Evolutionary conservation across 805 yeast species (phyloP).

Genomic region (Candida corydali): DNA sequence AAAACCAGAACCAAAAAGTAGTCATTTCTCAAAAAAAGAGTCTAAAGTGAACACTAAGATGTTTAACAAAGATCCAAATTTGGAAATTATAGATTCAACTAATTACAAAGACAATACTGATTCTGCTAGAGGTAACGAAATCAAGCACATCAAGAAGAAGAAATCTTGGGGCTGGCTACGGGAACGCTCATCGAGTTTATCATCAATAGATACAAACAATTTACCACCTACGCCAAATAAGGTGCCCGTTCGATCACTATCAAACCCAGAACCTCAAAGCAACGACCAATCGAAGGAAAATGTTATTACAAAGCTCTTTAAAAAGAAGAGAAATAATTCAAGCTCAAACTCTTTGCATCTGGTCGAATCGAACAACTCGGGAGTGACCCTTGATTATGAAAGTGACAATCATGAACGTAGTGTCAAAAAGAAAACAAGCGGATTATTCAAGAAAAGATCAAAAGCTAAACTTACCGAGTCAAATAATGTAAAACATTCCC

Average conservation of each 20-base stretch:
- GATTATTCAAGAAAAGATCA: slow-evolving; percentile 16
- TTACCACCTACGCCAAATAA: slow-evolving; percentile 16
- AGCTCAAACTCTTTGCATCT: slow-evolving; percentile 3
- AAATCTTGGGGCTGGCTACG: slow-evolving; percentile 41
- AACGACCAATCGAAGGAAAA: slow-evolving; percentile 24
- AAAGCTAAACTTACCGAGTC: slow-evolving; percentile 8
- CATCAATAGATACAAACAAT: slow-evolving; percentile 21
- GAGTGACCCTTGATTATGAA: slow-evolving; percentile 25
- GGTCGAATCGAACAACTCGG: slow-evolving; percentile 8
- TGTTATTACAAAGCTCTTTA: slow-evolving; percentile 38
- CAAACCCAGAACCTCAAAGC: slow-evolving; percentile 30
- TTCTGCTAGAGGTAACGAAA: too few species aligned
- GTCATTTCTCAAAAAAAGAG: slow-evolving; percentile 3
- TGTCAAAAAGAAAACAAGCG: slow-evolving; percentile 6
- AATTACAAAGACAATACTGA: slow-evolving; percentile 6
- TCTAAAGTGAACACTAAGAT: slow-evolving; percentile 7
- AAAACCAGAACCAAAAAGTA: not conserved
- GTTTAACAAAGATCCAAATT: slow-evolving; percentile 8
- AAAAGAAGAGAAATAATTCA: slow-evolving; percentile 11
- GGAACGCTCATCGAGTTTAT: slow-evolving; percentile 27
- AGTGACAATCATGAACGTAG: slow-evolving; percentile 12
- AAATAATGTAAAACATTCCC: not conserved
- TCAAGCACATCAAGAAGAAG: slow-evolving; percentile 29
- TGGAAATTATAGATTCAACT: slow-evolving; percentile 10
- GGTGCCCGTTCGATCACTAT: slow-evolving; percentile 29